Base-by-base conservation (phyloP, 1,139 yeast species). In the Taphrina deformans region DNA sequence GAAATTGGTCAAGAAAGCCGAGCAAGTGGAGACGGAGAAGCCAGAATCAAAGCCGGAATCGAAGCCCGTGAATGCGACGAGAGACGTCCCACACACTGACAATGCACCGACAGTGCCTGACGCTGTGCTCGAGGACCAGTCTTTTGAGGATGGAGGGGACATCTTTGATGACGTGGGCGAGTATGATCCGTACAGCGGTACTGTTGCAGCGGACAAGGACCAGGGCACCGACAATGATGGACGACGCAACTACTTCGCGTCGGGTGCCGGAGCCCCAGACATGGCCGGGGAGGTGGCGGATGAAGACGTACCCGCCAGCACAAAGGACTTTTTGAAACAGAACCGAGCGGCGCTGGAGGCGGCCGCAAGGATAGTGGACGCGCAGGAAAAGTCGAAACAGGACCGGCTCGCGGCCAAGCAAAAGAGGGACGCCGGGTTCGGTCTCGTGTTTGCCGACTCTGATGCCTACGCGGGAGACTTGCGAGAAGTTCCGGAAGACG, bases 401-500 rank as follows among this genome's bases (percentile, higher is more conserved):
- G 45, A 38, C 14, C 35, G 46, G 7, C 21, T 53, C 26, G 58
- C 58, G 6, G 48, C 45, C 14, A 53, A 53, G 33, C 35, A 38
- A 27, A 24, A 29, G 21, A 23, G 23, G 31, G 35, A 38, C 38
- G 58, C 48, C 7, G 58, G 58, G 21, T 53, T 53, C 48, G 58
- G 58, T 9, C 24, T 53, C 23, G 58, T 53, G 31, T 53, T 53
- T 38, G n/a, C 14, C n/a, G 48, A 53, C 35, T 16, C 35, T n/a
- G 55, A 51, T 21, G 58, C 58, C 12, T 53, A 53, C 23, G 58
- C 45, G n/a, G 58, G 44, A 4, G 58, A 53, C 27, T 24, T 40
- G 35, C 58, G 48, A 14, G 58, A 53, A 14, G 33, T 53, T 16
- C 58, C 58, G 18, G 58, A 53, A 1, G 58, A 53, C 21, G 58